Base-by-base conservation (phyloP, 345 rosid genomes). In the Arabidopsis arenosa region DNA sequence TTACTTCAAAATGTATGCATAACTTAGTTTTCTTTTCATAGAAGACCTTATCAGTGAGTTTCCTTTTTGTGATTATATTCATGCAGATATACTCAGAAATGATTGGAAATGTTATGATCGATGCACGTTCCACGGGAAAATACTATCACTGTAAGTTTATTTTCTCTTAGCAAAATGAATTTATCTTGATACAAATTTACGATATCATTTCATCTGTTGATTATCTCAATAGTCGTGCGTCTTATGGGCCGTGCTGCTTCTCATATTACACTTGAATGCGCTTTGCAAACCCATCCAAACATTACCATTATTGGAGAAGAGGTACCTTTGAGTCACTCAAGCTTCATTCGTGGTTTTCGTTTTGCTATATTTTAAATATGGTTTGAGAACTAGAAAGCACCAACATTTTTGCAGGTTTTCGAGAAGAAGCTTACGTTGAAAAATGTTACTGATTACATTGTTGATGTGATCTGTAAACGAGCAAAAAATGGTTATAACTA, bases 211-310 rank as follows among this genome's bases (percentile, higher is more conserved):
- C 39, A 65, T 77, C 18, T 65, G 35, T 65, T 44, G 51, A 66
- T 76, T 59, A 11, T 93, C n/a, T 59, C 48, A 81, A 51, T 81
- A 94, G 98, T 92, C 74, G 99, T 95, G 33, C 80, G 99, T 76
- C 96, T 95, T 40, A 95, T 95, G 99, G 99, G 99, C 14, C 99
- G 99, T 80, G 93, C 99, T 23, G 99, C 99, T 70, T 95, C 99
- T 26, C 99, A 95, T 66, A 92, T 95, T 82, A 92, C 99, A 54
- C 84, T 95, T 68, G 97, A 95, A 80, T 92, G 99, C 56, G 99
- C 99, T 75, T 79, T 95, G 83, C 97, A 95, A 84, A 92, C 99
- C 57, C 98, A 92, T 79, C 97, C 98, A 2, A 94, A 92, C 81
- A 85, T 95, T 70, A 90, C 99, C 37, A 75, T 95, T 57, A 89